Base-by-base conservation (phyloP, 768 basidiomycete genomes). In the Exidia glandulosa region DNA sequence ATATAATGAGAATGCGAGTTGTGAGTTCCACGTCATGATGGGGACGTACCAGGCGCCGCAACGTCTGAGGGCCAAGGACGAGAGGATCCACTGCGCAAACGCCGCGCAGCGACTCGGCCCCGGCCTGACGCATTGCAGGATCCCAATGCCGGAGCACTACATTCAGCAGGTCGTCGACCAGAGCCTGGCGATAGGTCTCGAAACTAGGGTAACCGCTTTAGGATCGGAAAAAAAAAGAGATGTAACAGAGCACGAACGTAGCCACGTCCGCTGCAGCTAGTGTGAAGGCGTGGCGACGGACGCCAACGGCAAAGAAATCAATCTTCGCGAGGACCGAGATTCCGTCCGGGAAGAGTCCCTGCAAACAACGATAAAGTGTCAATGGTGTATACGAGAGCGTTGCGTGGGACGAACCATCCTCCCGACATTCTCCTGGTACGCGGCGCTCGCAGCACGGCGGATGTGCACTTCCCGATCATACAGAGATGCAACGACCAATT, bases 341-440 rank as follows among this genome's bases (percentile, higher is more conserved):
- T 2, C 96, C 96, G 73, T 95, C 87, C 50, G 90, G 86, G 70
- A 97, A 94, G 58, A 94, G 73, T 62, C 81, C 85, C 95, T 98
- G 32, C 25, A 16, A 19, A 6, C 3, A 47, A 54, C 19, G 32
- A 9, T 41, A 55, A 57, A 57, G 45, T 50, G 4, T 57, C 33
- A 56, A 57, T 32, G 12, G 58, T 54, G 54, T 32, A 56, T 50
- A 25, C 58, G 60, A 27, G 47, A 60, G 54, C 45, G 56, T 32
- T 33, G 14, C 9, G 6, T 54, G 5, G 5, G 30, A 71, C 86
- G 71, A 67, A 96, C 95, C 75, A 88, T 87, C 68, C 96, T 78
- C 13, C 96, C 96, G 37, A 97, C 96, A 67, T 88, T 87, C 74
- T 99, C 96, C 72, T 99, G 96, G 70, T 91, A 98, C 13, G 94